Conservation (phyloP, 306 rosid genomes). For the Luffa acutangula region DNA sequence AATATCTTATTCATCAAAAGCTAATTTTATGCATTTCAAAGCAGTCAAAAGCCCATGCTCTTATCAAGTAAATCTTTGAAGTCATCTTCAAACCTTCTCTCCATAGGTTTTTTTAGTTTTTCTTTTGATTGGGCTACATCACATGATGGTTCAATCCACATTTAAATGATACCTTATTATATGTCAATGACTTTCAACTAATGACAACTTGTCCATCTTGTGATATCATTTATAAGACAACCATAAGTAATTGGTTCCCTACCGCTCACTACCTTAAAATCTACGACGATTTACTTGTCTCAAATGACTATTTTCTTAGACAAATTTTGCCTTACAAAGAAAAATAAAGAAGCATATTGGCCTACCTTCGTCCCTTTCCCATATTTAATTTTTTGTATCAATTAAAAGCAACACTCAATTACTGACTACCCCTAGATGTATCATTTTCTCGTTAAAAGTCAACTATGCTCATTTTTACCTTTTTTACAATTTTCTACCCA, state of each 20-base stretch:
- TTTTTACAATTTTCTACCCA: too few species aligned
- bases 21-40: too few species aligned
- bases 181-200: neutral
- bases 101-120: too few species aligned
- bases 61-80: too few species aligned
- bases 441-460: neutral
- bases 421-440: neutral
- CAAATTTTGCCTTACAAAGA: neutral
- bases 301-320: neutral
- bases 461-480: neutral
- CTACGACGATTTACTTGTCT: neutral
- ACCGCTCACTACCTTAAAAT: neutral
- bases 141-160: too few species aligned
- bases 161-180: neutral
- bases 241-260: neutral
- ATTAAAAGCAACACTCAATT: neutral
- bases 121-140: too few species aligned
- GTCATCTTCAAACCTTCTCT: too few species aligned
- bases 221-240: neutral
- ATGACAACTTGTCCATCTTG: neutral
- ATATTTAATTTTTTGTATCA: neutral
- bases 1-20: too few species aligned
- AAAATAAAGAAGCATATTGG: neutral
- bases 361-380: neutral
- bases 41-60: too few species aligned